phyloP scores from a whole-genome alignment of 2,329 filamentous ascomycete genomes.

The Aspergillus glaucus region DNA sequence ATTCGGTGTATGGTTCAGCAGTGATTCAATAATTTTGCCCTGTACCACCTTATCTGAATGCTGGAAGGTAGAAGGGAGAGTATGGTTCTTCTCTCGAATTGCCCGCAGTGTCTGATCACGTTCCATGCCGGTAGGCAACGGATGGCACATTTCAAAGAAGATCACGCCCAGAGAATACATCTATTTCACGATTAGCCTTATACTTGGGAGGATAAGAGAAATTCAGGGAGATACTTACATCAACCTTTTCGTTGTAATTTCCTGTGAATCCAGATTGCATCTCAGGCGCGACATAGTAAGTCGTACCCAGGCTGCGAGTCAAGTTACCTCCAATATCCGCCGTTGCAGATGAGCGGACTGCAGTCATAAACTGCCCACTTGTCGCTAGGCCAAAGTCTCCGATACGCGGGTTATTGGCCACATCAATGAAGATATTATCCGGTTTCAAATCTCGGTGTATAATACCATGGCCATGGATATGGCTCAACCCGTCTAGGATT shows the following conservation, averaged over 20 bases:
- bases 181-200: slow-evolving; percentile 19
- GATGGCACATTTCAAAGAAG: slow-evolving; percentile 92
- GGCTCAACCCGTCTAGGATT: slow-evolving; percentile 78
- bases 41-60: slow-evolving; percentile 62
- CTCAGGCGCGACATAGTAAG: slow-evolving; percentile 90
- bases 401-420: slow-evolving; percentile 83
- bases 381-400: slow-evolving; percentile 95
- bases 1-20: slow-evolving; percentile 76
- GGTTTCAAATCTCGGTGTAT: slow-evolving; percentile 96
- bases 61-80: slow-evolving; percentile 67
- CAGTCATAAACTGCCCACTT: slow-evolving; percentile 59
- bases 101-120: slow-evolving; percentile 59
- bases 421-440: slow-evolving; percentile 95
- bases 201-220: not conserved
- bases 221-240: slow-evolving; percentile 49
- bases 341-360: slow-evolving; percentile 31
- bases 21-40: slow-evolving; percentile 67
- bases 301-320: slow-evolving; percentile 62
- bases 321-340: slow-evolving; percentile 35
- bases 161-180: slow-evolving; percentile 98
- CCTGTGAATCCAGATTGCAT: slow-evolving; percentile 68
- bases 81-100: slow-evolving; percentile 61
- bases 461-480: slow-evolving; percentile 85
- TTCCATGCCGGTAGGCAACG: slow-evolving; percentile 58
- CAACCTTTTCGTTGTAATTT: slow-evolving; percentile 86